Evolutionary conservation across 2,329 filamentous ascomycete genomes (phyloP).

Genomic region (Raffaelea arxii): DNA sequence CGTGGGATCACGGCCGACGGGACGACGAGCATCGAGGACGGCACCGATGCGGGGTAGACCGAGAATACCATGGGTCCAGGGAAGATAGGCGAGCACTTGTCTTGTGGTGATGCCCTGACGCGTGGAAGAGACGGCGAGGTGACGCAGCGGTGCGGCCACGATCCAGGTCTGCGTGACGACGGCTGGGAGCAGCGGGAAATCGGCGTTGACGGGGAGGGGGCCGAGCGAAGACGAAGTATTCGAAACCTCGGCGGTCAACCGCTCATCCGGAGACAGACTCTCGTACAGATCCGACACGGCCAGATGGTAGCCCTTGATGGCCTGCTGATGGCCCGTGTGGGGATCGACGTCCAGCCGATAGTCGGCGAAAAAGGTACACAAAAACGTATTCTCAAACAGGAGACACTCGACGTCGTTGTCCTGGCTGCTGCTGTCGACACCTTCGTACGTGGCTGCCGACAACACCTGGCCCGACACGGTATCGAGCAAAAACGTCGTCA

Average conservation of each 20-base stretch:
- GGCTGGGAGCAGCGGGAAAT: conserved; percentile 48
- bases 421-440: conserved; percentile 63
- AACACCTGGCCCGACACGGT: conserved; percentile 76
- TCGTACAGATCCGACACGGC: conserved; percentile 86
- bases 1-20: conserved; percentile 74
- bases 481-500: conserved; percentile 74
- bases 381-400: conserved; percentile 91
- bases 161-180: conserved; percentile 74
- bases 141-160: conserved; percentile 66
- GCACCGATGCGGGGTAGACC: conserved; percentile 59
- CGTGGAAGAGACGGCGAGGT: conserved; percentile 78
- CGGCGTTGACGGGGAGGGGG: background rate
- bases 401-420: conserved; percentile 69
- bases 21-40: conserved; percentile 75
- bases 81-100: conserved; percentile 69
- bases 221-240: background rate
- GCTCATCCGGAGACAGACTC: conserved; percentile 71
- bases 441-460: conserved; percentile 57
- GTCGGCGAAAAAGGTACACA: conserved; percentile 66
- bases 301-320: conserved; percentile 75
- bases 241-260: conserved; percentile 37
- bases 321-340: conserved; percentile 26
- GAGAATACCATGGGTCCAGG: conserved; percentile 63
- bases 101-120: conserved; percentile 83
- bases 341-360: conserved; percentile 45